A percentile compares a stretch with the other conserved stretches of the same genome.
phyloP scores from a whole-genome alignment of 495 filamentous ascomycete species.

The Lasiosphaeria ovina region DNA sequence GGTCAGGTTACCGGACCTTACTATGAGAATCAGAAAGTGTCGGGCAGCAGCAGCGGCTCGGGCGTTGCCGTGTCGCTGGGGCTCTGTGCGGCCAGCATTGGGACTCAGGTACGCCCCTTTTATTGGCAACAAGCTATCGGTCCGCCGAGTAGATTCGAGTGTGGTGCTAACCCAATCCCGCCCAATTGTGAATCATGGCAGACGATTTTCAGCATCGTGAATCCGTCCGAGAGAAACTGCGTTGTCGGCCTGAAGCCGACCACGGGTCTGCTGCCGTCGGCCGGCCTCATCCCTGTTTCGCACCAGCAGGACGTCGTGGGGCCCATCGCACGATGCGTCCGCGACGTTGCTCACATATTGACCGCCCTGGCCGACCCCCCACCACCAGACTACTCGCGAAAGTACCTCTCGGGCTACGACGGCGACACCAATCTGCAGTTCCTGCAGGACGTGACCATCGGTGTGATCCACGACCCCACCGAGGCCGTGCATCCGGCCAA shows the following conservation, averaged over 20 bases:
- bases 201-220: neutral
- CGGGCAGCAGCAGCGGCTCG: constrained; percentile 34
- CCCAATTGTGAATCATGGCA: too few species aligned
- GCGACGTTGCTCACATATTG: neutral
- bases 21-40: constrained; percentile 22
- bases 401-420: too few species aligned
- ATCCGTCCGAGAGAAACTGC: neutral
- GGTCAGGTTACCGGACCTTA: constrained; percentile 42
- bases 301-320: neutral
- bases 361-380: neutral
- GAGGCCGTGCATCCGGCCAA: too few species aligned
- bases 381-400: too few species aligned
- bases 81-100: constrained; percentile 28
- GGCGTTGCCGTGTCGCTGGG: constrained; percentile 33
- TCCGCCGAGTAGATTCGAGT: too few species aligned
- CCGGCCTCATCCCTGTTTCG: neutral
- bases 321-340: neutral
- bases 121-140: too few species aligned
- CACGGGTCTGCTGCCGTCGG: neutral
- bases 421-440: neutral
- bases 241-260: neutral
- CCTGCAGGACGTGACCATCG: neutral
- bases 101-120: constrained; percentile 14
- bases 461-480: too few species aligned
- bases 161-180: too few species aligned